Conservation (phyloP, 176 grass and related monocot genomes). For the Zoysia japonica region DNA sequence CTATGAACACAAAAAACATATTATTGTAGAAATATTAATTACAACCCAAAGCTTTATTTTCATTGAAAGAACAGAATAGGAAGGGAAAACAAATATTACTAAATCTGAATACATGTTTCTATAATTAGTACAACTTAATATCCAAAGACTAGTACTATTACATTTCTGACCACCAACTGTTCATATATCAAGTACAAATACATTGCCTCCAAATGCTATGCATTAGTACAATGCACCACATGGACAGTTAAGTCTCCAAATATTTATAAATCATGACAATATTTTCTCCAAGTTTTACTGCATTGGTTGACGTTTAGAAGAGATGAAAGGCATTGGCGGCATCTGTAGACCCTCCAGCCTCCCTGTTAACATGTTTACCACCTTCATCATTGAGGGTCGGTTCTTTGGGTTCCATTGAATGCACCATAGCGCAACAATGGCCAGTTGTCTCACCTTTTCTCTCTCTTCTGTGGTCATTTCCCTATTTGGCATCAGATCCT, state of each 20-base stretch:
- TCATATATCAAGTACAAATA: not conserved
- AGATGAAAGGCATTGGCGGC: conserved; percentile 50
- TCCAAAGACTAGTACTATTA: not conserved
- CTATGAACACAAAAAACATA: no score
- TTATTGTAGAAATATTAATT: no score
- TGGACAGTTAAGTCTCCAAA: not conserved
- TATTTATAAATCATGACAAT: not conserved
- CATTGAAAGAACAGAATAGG: no score
- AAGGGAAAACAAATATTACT: no score
- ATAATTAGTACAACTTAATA: no score
- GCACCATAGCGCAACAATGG: not conserved
- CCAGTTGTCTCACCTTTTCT: conserved; percentile 42
- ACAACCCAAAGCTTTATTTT: no score
- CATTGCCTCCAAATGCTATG: not conserved
- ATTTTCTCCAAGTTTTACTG: not conserved
- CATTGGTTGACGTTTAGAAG: not conserved
- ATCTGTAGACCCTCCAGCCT: conserved; percentile 41
- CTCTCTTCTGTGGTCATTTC: conserved; percentile 20
- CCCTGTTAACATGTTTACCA: no score
- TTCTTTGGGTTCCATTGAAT: no score
- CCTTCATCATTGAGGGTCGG: no score
- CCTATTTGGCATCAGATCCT: conserved; percentile 15
- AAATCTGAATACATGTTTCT: no score
- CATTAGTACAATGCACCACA: not conserved
- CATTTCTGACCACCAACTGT: not conserved